Percentiles rank a stretch among this genome's conserved stretches.
phyloP scores from a whole-genome alignment of 2,329 filamentous ascomycete species.

The Epichloe sylvatica region DNA sequence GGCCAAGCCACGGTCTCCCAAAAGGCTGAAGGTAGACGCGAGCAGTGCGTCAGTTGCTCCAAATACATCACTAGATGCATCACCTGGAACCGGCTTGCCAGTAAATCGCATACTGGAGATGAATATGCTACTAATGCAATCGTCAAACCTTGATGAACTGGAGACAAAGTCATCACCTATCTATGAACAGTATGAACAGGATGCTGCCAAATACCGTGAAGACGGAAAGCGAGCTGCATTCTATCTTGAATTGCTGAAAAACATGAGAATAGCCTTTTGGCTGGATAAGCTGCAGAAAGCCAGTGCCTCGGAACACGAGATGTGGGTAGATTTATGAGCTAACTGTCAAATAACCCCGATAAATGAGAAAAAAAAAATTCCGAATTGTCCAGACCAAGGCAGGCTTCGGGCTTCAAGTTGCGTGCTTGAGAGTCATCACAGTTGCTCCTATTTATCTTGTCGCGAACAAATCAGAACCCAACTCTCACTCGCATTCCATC shows the following conservation, averaged over 20 bases:
- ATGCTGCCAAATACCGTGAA: conserved; percentile 13
- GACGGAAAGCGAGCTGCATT: conserved; percentile 14
- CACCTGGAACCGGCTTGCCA: background rate
- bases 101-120: background rate
- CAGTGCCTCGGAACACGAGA: background rate
- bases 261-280: conserved; percentile 19
- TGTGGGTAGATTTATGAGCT: background rate
- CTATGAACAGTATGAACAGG: conserved; percentile 21
- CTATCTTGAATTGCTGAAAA: conserved; percentile 17
- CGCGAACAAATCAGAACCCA: no score
- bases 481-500: no score
- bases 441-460: no score
- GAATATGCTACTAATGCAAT: conserved; percentile 15
- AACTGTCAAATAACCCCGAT: background rate
- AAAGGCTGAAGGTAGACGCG: background rate
- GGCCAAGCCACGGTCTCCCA: background rate
- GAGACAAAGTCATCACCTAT: conserved; percentile 13
- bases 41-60: background rate
- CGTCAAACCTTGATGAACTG: conserved; percentile 12
- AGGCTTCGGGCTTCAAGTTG: no score
- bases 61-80: background rate
- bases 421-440: no score
- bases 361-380: no score
- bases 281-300: conserved; percentile 9
- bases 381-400: no score